Conservation (phyloP, 768 basidiomycete species). For the Wakefieldia striispora region DNA sequence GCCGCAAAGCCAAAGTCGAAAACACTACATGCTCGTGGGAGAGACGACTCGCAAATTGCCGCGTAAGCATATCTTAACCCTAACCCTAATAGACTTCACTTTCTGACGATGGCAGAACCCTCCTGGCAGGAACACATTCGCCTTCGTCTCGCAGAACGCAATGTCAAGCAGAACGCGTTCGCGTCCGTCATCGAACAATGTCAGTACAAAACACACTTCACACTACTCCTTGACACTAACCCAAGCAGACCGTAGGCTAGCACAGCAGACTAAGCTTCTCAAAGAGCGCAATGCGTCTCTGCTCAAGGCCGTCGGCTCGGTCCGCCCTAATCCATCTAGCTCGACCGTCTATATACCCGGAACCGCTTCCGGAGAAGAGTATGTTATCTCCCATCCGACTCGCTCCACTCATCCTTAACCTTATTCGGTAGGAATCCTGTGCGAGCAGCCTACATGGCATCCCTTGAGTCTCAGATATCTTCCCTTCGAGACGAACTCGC, state of each 20-base stretch:
- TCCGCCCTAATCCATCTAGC: slow-evolving; percentile 58
- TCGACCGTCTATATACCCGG: slow-evolving; percentile 62
- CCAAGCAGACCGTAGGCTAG: slow-evolving; percentile 78
- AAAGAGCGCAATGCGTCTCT: slow-evolving; percentile 92
- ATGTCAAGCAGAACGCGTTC: slow-evolving; percentile 77
- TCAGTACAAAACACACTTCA: slow-evolving; percentile 38
- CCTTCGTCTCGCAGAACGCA: slow-evolving; percentile 77
- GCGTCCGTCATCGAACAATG: slow-evolving; percentile 91
- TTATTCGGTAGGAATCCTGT: slow-evolving; percentile 65
- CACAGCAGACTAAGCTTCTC: slow-evolving; percentile 87
- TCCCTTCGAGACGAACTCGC: slow-evolving; percentile 90
- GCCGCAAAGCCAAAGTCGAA: slow-evolving; percentile 11
- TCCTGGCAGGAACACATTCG: slow-evolving; percentile 83
- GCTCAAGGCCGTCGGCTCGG: slow-evolving; percentile 77
- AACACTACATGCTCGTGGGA: slow-evolving; percentile 25
- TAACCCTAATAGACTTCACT: slow-evolving; percentile 21
- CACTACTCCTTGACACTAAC: slow-evolving; percentile 10
- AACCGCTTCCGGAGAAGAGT: slow-evolving; percentile 66
- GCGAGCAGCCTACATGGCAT: slow-evolving; percentile 82
- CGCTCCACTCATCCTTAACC: neutral
- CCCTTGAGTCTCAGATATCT: slow-evolving; percentile 92
- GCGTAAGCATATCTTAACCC: slow-evolving; percentile 17
- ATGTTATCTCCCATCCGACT: slow-evolving; percentile 23
- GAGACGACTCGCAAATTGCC: slow-evolving; percentile 20
- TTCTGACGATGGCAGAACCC: slow-evolving; percentile 69